Evolutionary conservation across 495 filamentous ascomycete genomes (phyloP).

Genomic region (Penicillium paradoxum): DNA sequence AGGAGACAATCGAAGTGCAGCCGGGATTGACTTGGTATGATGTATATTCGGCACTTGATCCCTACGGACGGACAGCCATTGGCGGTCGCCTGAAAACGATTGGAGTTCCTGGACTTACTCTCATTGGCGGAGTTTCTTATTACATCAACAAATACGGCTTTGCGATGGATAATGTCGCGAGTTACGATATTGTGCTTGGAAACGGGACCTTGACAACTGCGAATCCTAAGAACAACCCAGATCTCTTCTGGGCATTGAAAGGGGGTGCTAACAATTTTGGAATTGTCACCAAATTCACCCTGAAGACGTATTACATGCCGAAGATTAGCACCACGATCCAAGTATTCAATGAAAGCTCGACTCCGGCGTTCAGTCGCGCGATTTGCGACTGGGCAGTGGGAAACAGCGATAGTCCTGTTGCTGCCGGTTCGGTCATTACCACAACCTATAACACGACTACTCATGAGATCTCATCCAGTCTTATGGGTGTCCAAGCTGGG

Average conservation of each 20-base stretch:
- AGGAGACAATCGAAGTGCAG: conserved; percentile 24
- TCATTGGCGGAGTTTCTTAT: conserved; percentile 34
- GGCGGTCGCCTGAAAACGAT: conserved; percentile 33
- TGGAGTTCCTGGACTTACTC: conserved; percentile 34
- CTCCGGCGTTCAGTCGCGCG: conserved; percentile 16
- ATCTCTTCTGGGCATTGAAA: conserved; percentile 37
- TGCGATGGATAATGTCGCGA: conserved; percentile 37
- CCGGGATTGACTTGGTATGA: conserved; percentile 39
- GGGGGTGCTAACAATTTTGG: conserved; percentile 41
- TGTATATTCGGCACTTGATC: conserved; percentile 21
- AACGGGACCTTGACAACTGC: conserved; percentile 27
- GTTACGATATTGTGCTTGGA: conserved; percentile 27
- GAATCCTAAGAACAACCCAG: conserved; percentile 13
- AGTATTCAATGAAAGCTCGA: conserved; percentile 25
- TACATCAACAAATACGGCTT: conserved; percentile 40
- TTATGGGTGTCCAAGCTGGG: conserved; percentile 26
- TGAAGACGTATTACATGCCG: too few relatives aligned
- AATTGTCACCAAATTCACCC: conserved; percentile 39
- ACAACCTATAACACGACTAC: conserved; percentile 22
- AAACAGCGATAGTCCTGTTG: conserved; percentile 16
- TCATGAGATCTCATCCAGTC: conserved; percentile 3
- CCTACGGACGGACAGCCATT: conserved; percentile 1
- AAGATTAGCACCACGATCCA: conserved; percentile 24
- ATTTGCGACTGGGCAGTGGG: conserved; percentile 11
- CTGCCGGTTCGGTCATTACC: conserved; percentile 19